Evolutionary conservation across 2,329 filamentous ascomycete species (phyloP).

Genomic region (Ceratocystis colombiana): DNA sequence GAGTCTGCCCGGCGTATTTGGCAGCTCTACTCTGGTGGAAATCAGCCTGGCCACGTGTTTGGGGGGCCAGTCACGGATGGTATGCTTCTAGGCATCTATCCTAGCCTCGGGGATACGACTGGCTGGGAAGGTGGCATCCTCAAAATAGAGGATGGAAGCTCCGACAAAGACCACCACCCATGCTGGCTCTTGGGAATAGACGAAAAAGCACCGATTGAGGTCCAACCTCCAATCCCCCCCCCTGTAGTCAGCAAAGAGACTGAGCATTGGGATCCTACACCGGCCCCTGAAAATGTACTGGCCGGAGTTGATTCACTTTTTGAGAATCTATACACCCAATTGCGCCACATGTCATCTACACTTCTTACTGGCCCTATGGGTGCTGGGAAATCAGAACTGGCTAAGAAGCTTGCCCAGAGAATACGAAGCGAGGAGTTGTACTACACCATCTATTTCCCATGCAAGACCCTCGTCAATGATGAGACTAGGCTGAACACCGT

Average conservation of each 20-base stretch:
- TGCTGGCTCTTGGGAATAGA: slow-evolving; percentile 73
- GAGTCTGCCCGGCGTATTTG: slow-evolving; percentile 63
- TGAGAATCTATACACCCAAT: slow-evolving; percentile 59
- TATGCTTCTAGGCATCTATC: slow-evolving; percentile 56
- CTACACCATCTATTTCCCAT: slow-evolving; percentile 76
- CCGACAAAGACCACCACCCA: slow-evolving; percentile 41
- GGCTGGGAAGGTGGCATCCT: slow-evolving; percentile 78
- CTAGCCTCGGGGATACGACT: slow-evolving; percentile 44
- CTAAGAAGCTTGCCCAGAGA: slow-evolving; percentile 62
- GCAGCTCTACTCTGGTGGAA: slow-evolving; percentile 54
- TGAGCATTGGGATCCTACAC: slow-evolving; percentile 43
- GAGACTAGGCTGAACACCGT: slow-evolving; percentile 83
- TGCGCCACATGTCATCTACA: slow-evolving; percentile 80
- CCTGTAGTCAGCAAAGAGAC: slow-evolving; percentile 46
- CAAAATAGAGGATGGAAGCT: slow-evolving; percentile 52
- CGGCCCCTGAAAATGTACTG: slow-evolving; percentile 50
- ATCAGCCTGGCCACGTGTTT: slow-evolving; percentile 41
- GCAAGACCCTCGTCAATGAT: slow-evolving; percentile 76
- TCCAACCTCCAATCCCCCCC: slow-evolving; percentile 62
- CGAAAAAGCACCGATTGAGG: slow-evolving; percentile 59
- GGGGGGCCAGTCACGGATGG: slow-evolving; percentile 84
- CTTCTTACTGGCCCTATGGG: slow-evolving; percentile 81
- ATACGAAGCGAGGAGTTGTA: slow-evolving; percentile 65
- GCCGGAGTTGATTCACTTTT: slow-evolving; percentile 78
- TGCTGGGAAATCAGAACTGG: slow-evolving; percentile 76